phyloP scores from a whole-genome alignment of 1,139 yeast genomes.

The Tardiomyces digboiensis region DNA sequence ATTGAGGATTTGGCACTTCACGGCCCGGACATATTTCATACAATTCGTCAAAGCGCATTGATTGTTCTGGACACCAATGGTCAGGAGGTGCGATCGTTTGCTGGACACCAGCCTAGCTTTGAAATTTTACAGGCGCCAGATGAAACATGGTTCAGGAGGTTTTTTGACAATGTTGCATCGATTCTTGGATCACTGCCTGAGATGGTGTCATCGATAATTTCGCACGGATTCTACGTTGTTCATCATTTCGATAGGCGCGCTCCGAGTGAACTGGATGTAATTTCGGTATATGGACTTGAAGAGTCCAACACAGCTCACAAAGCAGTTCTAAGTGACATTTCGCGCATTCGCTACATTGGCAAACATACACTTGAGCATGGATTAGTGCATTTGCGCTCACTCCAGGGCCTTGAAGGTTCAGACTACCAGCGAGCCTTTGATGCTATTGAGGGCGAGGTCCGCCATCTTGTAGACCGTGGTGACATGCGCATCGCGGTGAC shows the following conservation, averaged over 20 bases:
- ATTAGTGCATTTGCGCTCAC: not conserved
- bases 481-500: not conserved
- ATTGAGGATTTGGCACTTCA: not conserved
- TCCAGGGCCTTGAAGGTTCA: not conserved
- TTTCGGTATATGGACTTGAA: not conserved
- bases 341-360: not conserved
- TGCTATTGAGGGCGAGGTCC: not conserved
- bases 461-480: not conserved
- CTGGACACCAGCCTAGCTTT: not conserved
- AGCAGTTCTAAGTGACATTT: not conserved
- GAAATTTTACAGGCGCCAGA: not conserved
- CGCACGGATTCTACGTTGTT: not conserved
- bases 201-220: not conserved
- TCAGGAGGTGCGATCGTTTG: not conserved
- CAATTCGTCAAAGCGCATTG: not conserved
- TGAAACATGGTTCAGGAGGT: not conserved
- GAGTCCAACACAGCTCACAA: not conserved
- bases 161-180: not conserved
- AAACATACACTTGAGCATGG: not conserved
- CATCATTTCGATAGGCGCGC: not conserved
- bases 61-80: not conserved
- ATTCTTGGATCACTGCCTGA: not conserved
- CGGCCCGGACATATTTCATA: not conserved
- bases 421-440: not conserved
- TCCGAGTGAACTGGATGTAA: not conserved